phyloP scores from a whole-genome alignment of 2,329 filamentous ascomycete genomes.

The Penicillium vulpinum region DNA sequence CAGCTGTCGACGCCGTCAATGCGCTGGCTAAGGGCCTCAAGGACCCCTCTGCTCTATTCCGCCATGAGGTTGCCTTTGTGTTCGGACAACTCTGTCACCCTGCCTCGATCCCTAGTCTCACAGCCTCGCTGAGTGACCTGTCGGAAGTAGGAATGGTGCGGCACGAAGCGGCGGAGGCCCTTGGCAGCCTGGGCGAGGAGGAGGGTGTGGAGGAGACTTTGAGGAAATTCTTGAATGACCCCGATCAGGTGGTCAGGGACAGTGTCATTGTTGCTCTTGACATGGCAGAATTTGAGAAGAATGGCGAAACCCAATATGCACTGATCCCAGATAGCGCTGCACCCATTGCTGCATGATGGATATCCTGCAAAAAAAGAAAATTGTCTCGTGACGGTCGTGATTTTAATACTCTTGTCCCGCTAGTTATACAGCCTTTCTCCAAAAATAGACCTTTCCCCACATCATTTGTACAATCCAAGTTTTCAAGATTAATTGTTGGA shows the following conservation, averaged over 20 bases:
- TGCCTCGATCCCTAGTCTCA: conserved; percentile 90
- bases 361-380: conserved; percentile 7
- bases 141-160: conserved; percentile 94
- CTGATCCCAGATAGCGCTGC: conserved; percentile 67
- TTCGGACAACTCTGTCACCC: conserved; percentile 96
- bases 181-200: conserved; percentile 91
- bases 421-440: conserved; percentile 27
- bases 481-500: conserved; percentile 34
- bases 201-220: conserved; percentile 86
- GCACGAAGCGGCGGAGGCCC: conserved; percentile 93
- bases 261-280: conserved; percentile 94
- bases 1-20: conserved; percentile 80
- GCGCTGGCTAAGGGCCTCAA: conserved; percentile 82
- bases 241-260: conserved; percentile 89
- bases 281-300: conserved; percentile 96
- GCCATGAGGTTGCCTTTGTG: conserved; percentile 97
- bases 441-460: conserved; percentile 22
- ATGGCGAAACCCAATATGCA: conserved; percentile 85
- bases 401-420: conserved; percentile 28
- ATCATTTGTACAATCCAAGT: conserved; percentile 14
- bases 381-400: conserved; percentile 31
- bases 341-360: conserved; percentile 30
- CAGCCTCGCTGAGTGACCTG: conserved; percentile 71
- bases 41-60: conserved; percentile 88
- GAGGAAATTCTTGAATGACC: conserved; percentile 80